Evolutionary conservation across 768 basidiomycete genomes (phyloP), one percentile per base, ranked within the genome.

Genomic region (Tricholoma terreum): DNA sequence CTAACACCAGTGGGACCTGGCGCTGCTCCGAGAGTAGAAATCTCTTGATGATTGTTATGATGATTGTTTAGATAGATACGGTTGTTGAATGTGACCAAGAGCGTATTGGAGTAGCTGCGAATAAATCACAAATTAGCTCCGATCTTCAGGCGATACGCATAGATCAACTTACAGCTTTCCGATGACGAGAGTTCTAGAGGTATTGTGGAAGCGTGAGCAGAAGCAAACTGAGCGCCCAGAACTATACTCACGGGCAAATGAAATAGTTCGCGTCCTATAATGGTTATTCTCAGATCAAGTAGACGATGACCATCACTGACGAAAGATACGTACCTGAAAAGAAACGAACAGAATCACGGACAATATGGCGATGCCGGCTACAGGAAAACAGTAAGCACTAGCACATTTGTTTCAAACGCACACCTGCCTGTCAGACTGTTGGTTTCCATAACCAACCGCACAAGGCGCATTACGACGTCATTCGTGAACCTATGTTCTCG

Each of bases 331-430:
- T 27, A 58, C 57, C 17, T 51, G 57, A 27, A 45, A 22, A 33
- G 57, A 21, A 53, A 58, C 8, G 19, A 60, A 67, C 14, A 65
- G 57, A 30, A 52, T 31, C n/a, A 58, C 51, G 8, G 51, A 19
- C 24, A 53, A 14, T 10, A 53, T 7, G 21, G 56, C 54, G n/a
- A 60, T 46, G 2, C 52, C 54, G 17, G 49, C 34, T 48, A 46
- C 14, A 40, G 11, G 10, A 4, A 51, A 35, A 43, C 33, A 17
- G 42, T 35, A 19, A 19, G 22, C 9, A 8, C 4, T 34, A 5
- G 11, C 38, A 48, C 33, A 34, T 7, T 2, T 5, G 27, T 52
- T 27, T 40, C 10, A 57, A 17, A 9, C 22, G 1, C 9, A 31
- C n/a, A 27, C 22, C 34, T 38, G 50, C 58, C 57, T 40, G 57